These are phyloP conservation scores for Exophiala bonariae DNA, from an alignment of 2,329 filamentous ascomycete species.

Conservation along the genomic window DNA sequence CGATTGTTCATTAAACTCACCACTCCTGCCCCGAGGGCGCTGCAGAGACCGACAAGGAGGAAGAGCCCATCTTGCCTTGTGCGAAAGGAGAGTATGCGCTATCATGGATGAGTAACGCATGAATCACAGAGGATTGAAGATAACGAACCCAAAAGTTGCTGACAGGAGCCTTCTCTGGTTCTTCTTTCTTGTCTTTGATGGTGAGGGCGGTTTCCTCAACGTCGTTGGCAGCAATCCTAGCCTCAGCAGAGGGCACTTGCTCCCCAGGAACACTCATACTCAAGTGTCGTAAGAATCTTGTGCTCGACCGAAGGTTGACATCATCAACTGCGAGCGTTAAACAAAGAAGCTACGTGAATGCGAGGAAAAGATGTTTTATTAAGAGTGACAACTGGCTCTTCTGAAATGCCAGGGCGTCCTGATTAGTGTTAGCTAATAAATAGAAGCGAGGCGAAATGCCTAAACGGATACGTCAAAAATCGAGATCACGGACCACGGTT, in stretches of 20 bases:
- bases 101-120: conserved; percentile 5
- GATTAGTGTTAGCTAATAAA: too few relatives aligned
- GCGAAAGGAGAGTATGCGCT: conserved; percentile 31
- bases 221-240: conserved; percentile 2
- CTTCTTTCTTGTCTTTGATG: conserved; percentile 12
- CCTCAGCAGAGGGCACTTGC: conserved; percentile 7
- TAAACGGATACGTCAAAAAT: too few relatives aligned
- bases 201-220: conserved; percentile 9
- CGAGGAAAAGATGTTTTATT: too few relatives aligned
- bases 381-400: too few relatives aligned
- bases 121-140: background rate
- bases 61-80: conserved; percentile 18
- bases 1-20: conserved; percentile 11
- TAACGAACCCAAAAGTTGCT: conserved; percentile 29
- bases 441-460: too few relatives aligned
- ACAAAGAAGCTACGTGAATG: too few relatives aligned
- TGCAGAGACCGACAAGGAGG: conserved; percentile 22
- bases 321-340: too few relatives aligned
- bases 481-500: too few relatives aligned
- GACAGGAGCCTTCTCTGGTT: conserved; percentile 22
- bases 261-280: conserved; percentile 11
- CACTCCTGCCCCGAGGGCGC: conserved; percentile 24
- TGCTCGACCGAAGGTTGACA: too few relatives aligned
- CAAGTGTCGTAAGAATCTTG: too few relatives aligned
- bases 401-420: too few relatives aligned